phyloP scores from a whole-genome alignment of 73 alveolate species.

The Symbiodinium pilosum region DNA sequence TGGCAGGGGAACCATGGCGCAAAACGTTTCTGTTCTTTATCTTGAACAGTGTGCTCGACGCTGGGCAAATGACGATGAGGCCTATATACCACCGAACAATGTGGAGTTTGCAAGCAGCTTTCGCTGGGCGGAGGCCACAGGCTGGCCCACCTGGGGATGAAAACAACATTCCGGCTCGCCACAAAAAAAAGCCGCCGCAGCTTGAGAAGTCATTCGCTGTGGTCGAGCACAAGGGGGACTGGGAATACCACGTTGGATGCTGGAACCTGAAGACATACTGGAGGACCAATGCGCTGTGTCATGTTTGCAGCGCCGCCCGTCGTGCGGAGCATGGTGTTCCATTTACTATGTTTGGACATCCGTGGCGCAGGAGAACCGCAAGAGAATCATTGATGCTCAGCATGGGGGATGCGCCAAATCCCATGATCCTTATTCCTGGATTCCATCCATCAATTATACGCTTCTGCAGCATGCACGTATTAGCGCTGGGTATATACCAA shows the following conservation, averaged over 20 bases:
- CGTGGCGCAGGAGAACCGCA: not conserved
- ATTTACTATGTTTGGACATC: not conserved
- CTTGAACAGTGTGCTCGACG: not conserved
- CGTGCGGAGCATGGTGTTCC: not conserved
- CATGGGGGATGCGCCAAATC: not conserved
- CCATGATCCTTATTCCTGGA: not conserved
- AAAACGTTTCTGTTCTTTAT: not conserved
- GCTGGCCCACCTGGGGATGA: not conserved
- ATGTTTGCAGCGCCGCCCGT: not conserved
- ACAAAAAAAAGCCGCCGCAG: not conserved
- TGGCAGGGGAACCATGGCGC: not conserved
- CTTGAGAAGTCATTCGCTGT: not conserved
- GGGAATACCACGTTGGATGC: not conserved
- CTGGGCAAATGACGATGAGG: not conserved
- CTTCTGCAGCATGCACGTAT: not conserved
- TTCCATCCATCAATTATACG: not conserved
- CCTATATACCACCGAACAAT: not conserved
- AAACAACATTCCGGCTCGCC: not conserved
- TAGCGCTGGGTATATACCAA: not conserved
- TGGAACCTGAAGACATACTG: not conserved
- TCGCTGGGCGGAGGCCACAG: not conserved
- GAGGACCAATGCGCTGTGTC: not conserved
- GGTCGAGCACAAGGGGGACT: not conserved
- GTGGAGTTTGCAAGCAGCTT: not conserved
- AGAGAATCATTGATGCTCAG: not conserved